Conservation (phyloP, 805 yeast species). For the Millerago galiae region DNA sequence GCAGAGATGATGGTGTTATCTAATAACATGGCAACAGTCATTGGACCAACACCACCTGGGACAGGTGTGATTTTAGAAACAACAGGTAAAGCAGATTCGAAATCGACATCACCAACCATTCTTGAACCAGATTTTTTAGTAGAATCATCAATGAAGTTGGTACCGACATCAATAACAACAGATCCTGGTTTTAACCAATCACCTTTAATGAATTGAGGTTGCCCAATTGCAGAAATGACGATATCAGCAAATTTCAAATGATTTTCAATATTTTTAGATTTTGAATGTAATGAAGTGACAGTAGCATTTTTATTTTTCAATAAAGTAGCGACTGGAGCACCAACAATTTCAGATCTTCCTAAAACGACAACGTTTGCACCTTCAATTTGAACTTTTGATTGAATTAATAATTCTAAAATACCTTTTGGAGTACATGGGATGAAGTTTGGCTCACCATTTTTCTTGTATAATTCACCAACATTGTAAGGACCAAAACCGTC, state of each 20-base stretch:
- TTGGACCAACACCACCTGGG: constrained; percentile 91
- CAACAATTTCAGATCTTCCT: constrained; percentile 84
- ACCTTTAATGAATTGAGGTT: constrained; percentile 62
- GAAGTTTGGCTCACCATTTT: constrained; percentile 63
- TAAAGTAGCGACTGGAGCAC: constrained; percentile 70
- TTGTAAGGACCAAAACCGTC: constrained; percentile 80
- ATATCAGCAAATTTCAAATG: constrained; percentile 61
- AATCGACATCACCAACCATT: constrained; percentile 77
- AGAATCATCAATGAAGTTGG: constrained; percentile 64
- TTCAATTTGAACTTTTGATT: constrained; percentile 45
- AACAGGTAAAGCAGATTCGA: constrained; percentile 43
- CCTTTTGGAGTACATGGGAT: constrained; percentile 86
- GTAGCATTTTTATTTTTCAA: constrained; percentile 68
- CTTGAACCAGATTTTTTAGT: constrained; percentile 62
- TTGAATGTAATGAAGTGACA: constrained; percentile 70
- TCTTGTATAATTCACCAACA: constrained; percentile 71
- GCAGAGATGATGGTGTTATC: constrained; percentile 70
- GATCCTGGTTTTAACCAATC: constrained; percentile 68
- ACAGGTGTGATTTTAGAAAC: constrained; percentile 76
- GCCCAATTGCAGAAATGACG: constrained; percentile 73
- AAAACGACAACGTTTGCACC: constrained; percentile 78
- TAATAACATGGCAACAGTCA: constrained; percentile 81
- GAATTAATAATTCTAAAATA: constrained; percentile 55
- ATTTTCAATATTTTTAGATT: constrained; percentile 46
- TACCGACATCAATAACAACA: constrained; percentile 77